These are phyloP conservation scores for Sporobolomyces phaffii DNA, from an alignment of 768 basidiomycete genomes.

Conservation along the genomic window DNA sequence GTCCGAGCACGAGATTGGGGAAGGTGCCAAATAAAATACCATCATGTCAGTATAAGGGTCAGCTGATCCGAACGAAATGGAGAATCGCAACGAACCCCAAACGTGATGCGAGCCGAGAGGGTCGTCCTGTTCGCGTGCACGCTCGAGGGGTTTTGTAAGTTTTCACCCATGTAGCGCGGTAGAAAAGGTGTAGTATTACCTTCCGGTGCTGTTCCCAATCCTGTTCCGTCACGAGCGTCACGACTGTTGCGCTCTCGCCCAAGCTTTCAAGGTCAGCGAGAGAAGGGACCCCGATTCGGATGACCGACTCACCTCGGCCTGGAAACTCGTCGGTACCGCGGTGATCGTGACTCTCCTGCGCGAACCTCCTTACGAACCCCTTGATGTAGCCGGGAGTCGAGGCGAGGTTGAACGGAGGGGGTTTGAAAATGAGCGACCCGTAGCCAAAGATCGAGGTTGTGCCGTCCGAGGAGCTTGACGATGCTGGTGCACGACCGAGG, in stretches of 20 bases:
- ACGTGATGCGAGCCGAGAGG: slow-evolving; percentile 55
- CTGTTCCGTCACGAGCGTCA: slow-evolving; percentile 77
- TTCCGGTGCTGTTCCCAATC: slow-evolving; percentile 62
- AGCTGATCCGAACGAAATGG: too few species aligned
- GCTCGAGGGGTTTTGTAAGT: not conserved
- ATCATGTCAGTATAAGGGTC: too few species aligned
- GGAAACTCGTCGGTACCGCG: slow-evolving; percentile 72
- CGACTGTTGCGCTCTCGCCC: slow-evolving; percentile 54
- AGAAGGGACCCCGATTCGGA: too few species aligned
- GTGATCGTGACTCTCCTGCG: slow-evolving; percentile 87
- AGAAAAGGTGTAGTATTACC: not conserved
- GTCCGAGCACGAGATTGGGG: too few species aligned
- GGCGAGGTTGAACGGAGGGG: slow-evolving; percentile 12
- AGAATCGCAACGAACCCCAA: too few species aligned
- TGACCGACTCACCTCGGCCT: slow-evolving; percentile 29
- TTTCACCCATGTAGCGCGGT: too few species aligned
- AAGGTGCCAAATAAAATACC: too few species aligned
- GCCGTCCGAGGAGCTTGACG: not conserved
- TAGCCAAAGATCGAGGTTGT: slow-evolving; percentile 80
- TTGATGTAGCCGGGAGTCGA: slow-evolving; percentile 76
- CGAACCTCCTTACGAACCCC: slow-evolving; percentile 82
- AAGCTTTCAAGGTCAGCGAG: not conserved
- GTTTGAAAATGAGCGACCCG: slow-evolving; percentile 85
- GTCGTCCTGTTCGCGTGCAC: slow-evolving; percentile 57
- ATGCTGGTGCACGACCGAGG: too few species aligned